phyloP scores from a whole-genome alignment of 2,329 filamentous ascomycete species.

The Aphanocladium album region DNA sequence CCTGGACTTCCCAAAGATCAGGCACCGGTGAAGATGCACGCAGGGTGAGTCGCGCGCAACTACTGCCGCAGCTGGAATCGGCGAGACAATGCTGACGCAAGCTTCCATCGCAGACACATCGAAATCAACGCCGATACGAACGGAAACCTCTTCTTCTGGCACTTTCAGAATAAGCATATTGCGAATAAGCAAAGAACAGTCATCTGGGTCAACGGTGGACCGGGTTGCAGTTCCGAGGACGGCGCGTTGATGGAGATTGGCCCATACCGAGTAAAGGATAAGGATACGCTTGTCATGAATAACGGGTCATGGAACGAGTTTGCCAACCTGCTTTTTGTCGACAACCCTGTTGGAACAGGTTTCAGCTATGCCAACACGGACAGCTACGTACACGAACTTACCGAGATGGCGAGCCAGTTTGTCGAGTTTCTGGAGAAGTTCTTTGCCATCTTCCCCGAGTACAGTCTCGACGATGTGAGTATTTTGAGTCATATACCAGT shows the following conservation, averaged over 20 bases:
- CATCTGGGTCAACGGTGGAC: slow-evolving; percentile 95
- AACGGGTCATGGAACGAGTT: slow-evolving; percentile 99
- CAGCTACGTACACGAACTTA: slow-evolving; percentile 77
- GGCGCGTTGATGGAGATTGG: slow-evolving; percentile 95
- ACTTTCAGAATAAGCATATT: slow-evolving; percentile 93
- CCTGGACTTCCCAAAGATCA: slow-evolving; percentile 72
- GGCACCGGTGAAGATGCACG: slow-evolving; percentile 91
- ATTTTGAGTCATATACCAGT: not conserved
- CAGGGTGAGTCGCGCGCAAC: slow-evolving; percentile 62
- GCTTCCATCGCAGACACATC: slow-evolving; percentile 62
- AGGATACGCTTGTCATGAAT: slow-evolving; percentile 68
- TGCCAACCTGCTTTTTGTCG: slow-evolving; percentile 92
- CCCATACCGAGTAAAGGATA: slow-evolving; percentile 78
- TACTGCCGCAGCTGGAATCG: not conserved
- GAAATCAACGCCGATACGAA: slow-evolving; percentile 81
- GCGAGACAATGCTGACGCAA: slow-evolving; percentile 21
- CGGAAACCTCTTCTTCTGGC: slow-evolving; percentile 98
- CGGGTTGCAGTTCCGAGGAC: slow-evolving; percentile 96
- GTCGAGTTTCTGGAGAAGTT: slow-evolving; percentile 85
- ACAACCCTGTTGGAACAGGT: slow-evolving; percentile 93
- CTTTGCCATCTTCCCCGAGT: slow-evolving; percentile 86
- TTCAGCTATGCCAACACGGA: slow-evolving; percentile 94
- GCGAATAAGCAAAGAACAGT: slow-evolving; percentile 86
- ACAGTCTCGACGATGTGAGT: slow-evolving; percentile 84
- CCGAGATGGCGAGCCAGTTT: slow-evolving; percentile 87